Evolutionary conservation across 169 alveolate genomes (phyloP).

Genomic region (Eimeria maxima): DNA sequence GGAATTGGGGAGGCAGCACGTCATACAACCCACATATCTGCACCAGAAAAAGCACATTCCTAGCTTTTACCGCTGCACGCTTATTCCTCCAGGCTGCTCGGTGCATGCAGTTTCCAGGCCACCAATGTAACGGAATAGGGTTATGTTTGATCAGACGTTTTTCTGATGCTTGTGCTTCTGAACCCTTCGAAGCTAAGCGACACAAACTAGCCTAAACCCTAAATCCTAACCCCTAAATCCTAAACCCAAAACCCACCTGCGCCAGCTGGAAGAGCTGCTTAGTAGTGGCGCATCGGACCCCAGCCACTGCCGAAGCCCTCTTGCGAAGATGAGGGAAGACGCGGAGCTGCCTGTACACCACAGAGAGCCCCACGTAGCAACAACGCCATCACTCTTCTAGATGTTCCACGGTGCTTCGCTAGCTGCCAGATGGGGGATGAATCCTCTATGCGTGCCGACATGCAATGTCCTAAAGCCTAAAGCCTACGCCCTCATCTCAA

Average conservation of each 20-base stretch:
- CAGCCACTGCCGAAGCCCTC: slow-evolving; percentile 65
- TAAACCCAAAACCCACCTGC: slow-evolving; percentile 42
- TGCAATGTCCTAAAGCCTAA: neutral
- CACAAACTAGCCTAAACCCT: neutral
- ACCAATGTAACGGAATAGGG: too few species aligned
- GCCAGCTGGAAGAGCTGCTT: slow-evolving; percentile 75
- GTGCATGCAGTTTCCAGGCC: neutral
- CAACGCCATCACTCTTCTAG: neutral
- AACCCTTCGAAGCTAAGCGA: too few species aligned
- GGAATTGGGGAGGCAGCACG: slow-evolving; percentile 73
- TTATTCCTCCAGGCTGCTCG: neutral
- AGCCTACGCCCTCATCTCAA: neutral
- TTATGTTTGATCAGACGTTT: too few species aligned
- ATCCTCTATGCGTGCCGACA: too few species aligned
- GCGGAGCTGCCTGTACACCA: slow-evolving; percentile 70
- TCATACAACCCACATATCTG: slow-evolving; percentile 69
- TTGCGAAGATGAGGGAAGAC: slow-evolving; percentile 67
- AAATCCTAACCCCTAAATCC: neutral
- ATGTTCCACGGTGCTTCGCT: neutral
- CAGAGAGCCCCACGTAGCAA: neutral
- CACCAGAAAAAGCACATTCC: neutral
- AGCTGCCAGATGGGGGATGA: too few species aligned
- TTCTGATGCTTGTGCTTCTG: too few species aligned
- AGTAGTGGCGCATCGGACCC: slow-evolving; percentile 71
- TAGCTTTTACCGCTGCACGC: too few species aligned